Base-by-base conservation (phyloP, 495 filamentous ascomycete species). In the Physcia stellaris region DNA sequence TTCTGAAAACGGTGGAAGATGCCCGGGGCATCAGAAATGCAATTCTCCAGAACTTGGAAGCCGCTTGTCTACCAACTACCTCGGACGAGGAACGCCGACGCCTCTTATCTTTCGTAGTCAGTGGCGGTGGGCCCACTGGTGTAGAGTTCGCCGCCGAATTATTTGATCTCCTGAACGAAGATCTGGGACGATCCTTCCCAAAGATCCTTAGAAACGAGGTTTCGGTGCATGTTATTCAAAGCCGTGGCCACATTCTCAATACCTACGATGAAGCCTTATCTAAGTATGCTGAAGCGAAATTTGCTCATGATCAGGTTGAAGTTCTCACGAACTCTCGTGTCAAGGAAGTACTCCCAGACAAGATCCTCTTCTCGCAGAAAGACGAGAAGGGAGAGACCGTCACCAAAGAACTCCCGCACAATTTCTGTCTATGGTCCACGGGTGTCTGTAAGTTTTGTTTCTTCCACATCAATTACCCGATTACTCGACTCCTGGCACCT, bases 61-160 rank as follows among this genome's bases (percentile, higher is more conserved):
- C 77, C 29, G 84, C 92, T n/a, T 94, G 85, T 55, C 66, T 96
- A 16, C 92, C 92, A 1, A 94, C 87, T 0, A 95, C 87, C 3
- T 64, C 71, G 2, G 92, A 99, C 48, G 82, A 87, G 22, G 87
- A 99, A 58, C 75, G 92, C 35, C 75, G 67, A 53, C 75, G 88
- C 17, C 63, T 99, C 18, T 62, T 99, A 6, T 95, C 88, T 0
- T 99, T 99, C 51, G 92, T 96, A 32, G 61, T 99, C 35, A 83
- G 80, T 59, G 92, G 92, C 47, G 92, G 92, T 46, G 92, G 92
- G 2, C 92, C 92, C 24, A 99, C 92, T 4, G 90, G 90, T 44
- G 90, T 98, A 19, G 87, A 95, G 48, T 99, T 99, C 52, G 92
- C 92, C 2, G 90, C 92, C 2, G 92, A 99, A 54, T 66, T 99